Percentiles rank a stretch among this genome's conserved stretches.
Conservation (phyloP, 2,329 filamentous ascomycete genomes). For the Alternaria triticimaculans region DNA sequence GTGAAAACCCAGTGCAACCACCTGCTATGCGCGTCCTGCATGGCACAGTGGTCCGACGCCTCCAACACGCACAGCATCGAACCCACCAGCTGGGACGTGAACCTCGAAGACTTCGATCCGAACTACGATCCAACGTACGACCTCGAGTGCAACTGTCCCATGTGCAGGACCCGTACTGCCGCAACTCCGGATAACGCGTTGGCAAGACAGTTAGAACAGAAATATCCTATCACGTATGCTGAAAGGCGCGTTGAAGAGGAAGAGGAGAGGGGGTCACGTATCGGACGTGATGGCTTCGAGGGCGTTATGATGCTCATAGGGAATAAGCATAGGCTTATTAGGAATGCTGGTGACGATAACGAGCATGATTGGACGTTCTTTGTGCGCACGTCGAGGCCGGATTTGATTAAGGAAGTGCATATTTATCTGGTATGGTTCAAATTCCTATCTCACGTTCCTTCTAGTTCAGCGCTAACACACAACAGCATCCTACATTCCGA, state of each 20-base stretch:
- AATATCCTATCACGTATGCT: slow-evolving; percentile 47
- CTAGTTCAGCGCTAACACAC: slow-evolving; percentile 2
- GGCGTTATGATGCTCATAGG: slow-evolving; percentile 55
- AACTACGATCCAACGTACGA: slow-evolving; percentile 33
- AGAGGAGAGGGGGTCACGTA: slow-evolving; percentile 28
- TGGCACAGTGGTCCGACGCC: slow-evolving; percentile 55
- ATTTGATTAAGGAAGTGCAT: slow-evolving; percentile 55
- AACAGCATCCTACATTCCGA: slow-evolving; percentile 53
- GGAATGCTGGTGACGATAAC: slow-evolving; percentile 36
- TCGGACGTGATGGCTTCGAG: slow-evolving; percentile 41
- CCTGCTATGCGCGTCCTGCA: slow-evolving; percentile 54
- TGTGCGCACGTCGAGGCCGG: slow-evolving; percentile 50
- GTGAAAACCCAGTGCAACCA: slow-evolving; percentile 54
- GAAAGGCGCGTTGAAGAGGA: slow-evolving; percentile 48
- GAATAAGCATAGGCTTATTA: slow-evolving; percentile 48
- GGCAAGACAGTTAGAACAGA: slow-evolving; percentile 34
- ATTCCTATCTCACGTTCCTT: too few species aligned
- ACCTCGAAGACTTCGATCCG: slow-evolving; percentile 50
- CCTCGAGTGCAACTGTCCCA: slow-evolving; percentile 54
- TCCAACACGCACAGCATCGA: slow-evolving; percentile 46
- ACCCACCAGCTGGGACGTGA: slow-evolving; percentile 48
- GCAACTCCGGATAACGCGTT: slow-evolving; percentile 38
- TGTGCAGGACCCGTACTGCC: slow-evolving; percentile 53
- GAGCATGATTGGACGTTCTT: slow-evolving; percentile 57
- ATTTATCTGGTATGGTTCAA: slow-evolving; percentile 33